phyloP scores from a whole-genome alignment of 2,329 filamentous ascomycete genomes.

The Didymella segeticola region DNA sequence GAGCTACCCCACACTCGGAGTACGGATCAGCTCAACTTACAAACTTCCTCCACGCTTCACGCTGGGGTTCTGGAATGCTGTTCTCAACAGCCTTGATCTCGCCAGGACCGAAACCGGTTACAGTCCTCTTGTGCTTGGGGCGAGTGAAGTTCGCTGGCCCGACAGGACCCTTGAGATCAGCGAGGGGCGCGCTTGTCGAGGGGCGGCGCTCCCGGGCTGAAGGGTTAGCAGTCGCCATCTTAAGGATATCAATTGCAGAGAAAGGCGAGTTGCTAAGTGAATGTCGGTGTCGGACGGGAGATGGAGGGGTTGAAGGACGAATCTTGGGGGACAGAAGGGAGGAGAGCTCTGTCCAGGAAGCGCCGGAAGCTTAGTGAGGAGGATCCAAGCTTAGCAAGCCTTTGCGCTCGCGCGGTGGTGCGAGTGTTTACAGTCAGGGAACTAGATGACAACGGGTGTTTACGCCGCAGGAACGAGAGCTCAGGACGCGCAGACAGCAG shows the following conservation, averaged over 20 bases:
- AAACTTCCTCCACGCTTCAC: slow-evolving; percentile 74
- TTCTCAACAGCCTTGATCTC: slow-evolving; percentile 96
- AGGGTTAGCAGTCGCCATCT: slow-evolving; percentile 39
- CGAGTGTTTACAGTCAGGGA: slow-evolving; percentile 13
- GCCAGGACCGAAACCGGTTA: slow-evolving; percentile 85
- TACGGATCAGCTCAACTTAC: slow-evolving; percentile 50
- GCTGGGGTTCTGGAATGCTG: slow-evolving; percentile 85
- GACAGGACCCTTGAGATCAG: slow-evolving; percentile 84
- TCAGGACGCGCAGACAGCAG: slow-evolving; percentile 6
- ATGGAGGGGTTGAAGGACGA: slow-evolving; percentile 37
- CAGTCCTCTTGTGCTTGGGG: slow-evolving; percentile 97
- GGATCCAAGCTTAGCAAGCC: slow-evolving; percentile 7
- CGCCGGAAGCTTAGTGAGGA: slow-evolving; percentile 7
- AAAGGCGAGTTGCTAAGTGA: slow-evolving; percentile 33
- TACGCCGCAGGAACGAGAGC: slow-evolving; percentile 10
- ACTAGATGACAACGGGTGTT: slow-evolving; percentile 13
- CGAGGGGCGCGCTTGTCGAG: slow-evolving; percentile 81
- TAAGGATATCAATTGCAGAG: slow-evolving; percentile 38
- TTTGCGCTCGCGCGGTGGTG: slow-evolving; percentile 4
- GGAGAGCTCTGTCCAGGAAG: slow-evolving; percentile 12
- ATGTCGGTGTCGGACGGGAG: slow-evolving; percentile 32
- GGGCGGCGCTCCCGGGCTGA: slow-evolving; percentile 77
- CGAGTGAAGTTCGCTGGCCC: slow-evolving; percentile 81
- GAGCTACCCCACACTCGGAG: slow-evolving; percentile 27
- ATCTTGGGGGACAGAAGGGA: slow-evolving; percentile 15